Evolutionary conservation across 2,329 filamentous ascomycete genomes (phyloP).

Genomic region (Curvularia hawaiiensis): DNA sequence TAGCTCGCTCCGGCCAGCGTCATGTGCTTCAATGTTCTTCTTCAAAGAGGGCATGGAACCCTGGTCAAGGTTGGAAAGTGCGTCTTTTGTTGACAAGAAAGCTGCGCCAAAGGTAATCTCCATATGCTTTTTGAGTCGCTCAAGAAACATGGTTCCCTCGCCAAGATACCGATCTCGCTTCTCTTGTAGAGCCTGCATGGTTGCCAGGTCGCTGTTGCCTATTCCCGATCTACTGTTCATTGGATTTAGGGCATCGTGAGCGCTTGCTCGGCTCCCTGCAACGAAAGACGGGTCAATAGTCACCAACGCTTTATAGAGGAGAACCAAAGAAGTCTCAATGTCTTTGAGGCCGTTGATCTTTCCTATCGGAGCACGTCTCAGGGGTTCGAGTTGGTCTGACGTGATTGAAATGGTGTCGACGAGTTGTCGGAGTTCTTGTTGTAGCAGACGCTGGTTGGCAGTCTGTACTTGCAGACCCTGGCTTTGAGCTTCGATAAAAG

Average conservation of each 20-base stretch:
- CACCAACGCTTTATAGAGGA: constrained; percentile 88
- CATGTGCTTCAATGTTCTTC: constrained; percentile 71
- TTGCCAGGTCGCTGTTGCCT: constrained; percentile 74
- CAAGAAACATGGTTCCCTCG: constrained; percentile 77
- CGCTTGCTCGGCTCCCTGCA: constrained; percentile 52
- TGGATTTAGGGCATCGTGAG: constrained; percentile 48
- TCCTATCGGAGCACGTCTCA: constrained; percentile 76
- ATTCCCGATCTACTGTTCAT: constrained; percentile 59
- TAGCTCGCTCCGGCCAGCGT: constrained; percentile 71
- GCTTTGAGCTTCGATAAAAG: constrained; percentile 95
- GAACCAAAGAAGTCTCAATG: constrained; percentile 77
- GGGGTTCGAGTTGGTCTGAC: constrained; percentile 71
- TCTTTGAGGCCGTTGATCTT: constrained; percentile 72
- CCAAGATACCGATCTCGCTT: constrained; percentile 88
- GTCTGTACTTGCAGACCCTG: constrained; percentile 97
- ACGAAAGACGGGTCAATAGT: constrained; percentile 88
- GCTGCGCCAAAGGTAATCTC: constrained; percentile 78
- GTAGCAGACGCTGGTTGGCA: constrained; percentile 92
- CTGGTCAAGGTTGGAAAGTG: constrained; percentile 58
- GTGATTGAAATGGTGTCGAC: constrained; percentile 91
- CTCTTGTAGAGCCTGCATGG: constrained; percentile 92
- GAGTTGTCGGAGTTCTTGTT: constrained; percentile 86
- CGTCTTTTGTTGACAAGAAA: constrained; percentile 70
- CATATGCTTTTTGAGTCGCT: constrained; percentile 81
- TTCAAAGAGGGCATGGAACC: constrained; percentile 57